These are phyloP conservation scores for Aspergillus pseudoviridinutans DNA, from an alignment of 2,329 filamentous ascomycete genomes.

Conservation along the genomic window DNA sequence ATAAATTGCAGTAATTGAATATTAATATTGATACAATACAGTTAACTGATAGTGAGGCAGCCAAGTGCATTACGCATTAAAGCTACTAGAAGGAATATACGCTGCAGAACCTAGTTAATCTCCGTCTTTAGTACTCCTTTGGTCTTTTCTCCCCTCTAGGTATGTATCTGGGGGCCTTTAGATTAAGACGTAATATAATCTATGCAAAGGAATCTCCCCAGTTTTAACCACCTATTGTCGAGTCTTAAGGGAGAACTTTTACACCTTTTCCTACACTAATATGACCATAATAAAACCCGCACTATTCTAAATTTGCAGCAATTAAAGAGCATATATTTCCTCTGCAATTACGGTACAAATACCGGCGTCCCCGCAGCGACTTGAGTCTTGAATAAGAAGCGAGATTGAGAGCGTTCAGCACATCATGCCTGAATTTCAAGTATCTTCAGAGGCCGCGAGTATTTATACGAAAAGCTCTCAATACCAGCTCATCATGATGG, in stretches of 20 bases:
- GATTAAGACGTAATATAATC: too few relatives aligned
- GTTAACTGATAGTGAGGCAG: background rate
- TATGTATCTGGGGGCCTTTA: too few relatives aligned
- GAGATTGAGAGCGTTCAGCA: background rate
- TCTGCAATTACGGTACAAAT: background rate
- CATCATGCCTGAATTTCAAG: background rate
- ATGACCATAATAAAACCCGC: too few relatives aligned
- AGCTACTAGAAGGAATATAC: background rate
- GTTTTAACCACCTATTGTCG: background rate
- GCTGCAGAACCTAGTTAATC: background rate
- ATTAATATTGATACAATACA: background rate
- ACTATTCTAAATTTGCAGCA: background rate
- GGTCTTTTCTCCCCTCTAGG: too few relatives aligned
- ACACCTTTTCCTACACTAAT: background rate
- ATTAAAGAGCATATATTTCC: background rate
- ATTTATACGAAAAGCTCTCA: background rate
- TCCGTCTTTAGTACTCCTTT: background rate
- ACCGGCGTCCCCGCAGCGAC: background rate
- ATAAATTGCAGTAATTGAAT: background rate
- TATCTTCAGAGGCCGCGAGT: background rate
- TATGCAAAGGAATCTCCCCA: background rate
- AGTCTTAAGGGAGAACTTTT: background rate
- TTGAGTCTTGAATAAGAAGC: background rate
- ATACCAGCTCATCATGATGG: background rate
- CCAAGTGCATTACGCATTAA: background rate